Conservation (phyloP, 306 rosid species). For the Trichosanthes cucumerina region DNA sequence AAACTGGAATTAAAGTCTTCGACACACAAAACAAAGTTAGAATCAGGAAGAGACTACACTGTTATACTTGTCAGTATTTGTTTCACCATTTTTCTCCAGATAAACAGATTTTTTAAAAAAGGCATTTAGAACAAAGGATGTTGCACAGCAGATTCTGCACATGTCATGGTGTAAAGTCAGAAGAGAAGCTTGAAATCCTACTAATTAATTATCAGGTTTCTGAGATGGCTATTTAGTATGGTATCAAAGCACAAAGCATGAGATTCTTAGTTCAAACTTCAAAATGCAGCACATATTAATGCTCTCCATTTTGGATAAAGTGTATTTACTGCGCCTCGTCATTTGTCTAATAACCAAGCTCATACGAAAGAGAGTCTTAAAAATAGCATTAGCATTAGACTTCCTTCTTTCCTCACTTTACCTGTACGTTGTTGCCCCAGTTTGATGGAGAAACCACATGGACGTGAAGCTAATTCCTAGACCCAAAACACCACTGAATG, state of each 20-base stretch:
- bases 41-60: background rate
- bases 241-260: background rate
- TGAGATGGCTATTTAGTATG: background rate
- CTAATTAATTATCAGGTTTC: background rate
- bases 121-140: background rate
- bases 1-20: background rate
- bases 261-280: background rate
- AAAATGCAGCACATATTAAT: background rate
- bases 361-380: background rate
- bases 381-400: background rate
- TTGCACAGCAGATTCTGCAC: background rate
- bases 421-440: constrained; percentile 99
- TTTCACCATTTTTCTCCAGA: background rate
- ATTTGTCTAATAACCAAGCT: background rate
- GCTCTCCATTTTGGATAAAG: background rate
- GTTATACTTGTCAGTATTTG: background rate
- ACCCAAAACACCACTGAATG: constrained; percentile 87
- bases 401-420: constrained; percentile 17
- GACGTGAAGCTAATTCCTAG: constrained; percentile 98
- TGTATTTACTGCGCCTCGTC: background rate
- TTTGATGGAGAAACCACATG: constrained; percentile 99
- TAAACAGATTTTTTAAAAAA: background rate
- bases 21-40: background rate
- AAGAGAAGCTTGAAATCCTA: background rate
- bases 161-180: background rate